phyloP scores from a whole-genome alignment of 1,139 yeast genomes.

The Debaryomycetaceae sp. region DNA sequence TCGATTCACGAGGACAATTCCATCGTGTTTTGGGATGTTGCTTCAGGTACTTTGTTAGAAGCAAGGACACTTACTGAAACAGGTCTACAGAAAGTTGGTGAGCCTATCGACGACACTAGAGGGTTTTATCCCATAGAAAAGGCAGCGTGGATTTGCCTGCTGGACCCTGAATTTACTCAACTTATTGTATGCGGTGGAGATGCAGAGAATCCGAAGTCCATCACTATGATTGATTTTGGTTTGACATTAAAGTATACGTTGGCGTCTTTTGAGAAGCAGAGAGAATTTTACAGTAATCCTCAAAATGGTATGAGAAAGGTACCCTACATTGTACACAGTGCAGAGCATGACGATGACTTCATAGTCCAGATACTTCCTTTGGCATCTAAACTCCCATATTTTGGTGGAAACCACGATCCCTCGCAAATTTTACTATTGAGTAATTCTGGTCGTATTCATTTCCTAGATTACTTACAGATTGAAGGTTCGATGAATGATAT shows the following conservation, averaged over 20 bases:
- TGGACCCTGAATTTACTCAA: constrained; percentile 77
- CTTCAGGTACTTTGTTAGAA: constrained; percentile 66
- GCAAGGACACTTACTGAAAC: constrained; percentile 72
- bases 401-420: constrained; percentile 70
- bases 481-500: constrained; percentile 6
- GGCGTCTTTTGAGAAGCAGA: constrained; percentile 82
- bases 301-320: constrained; percentile 38
- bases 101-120: constrained; percentile 18
- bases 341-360: constrained; percentile 17
- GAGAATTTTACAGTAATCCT: constrained; percentile 69
- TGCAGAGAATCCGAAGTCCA: constrained; percentile 45
- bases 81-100: constrained; percentile 56
- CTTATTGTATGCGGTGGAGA: constrained; percentile 72
- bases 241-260: constrained; percentile 73
- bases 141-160: constrained; percentile 71
- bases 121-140: constrained; percentile 35
- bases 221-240: constrained; percentile 75
- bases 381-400: constrained; percentile 51
- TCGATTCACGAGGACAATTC: constrained; percentile 82
- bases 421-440: constrained; percentile 54
- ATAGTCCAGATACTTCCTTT: constrained; percentile 30
- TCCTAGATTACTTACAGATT: not conserved
- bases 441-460: constrained; percentile 49
- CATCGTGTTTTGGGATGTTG: constrained; percentile 88
- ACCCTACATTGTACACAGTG: constrained; percentile 15